These are phyloP conservation scores for Penicillium paradoxum DNA, from an alignment of 495 filamentous ascomycete genomes.

Conservation along the genomic window DNA sequence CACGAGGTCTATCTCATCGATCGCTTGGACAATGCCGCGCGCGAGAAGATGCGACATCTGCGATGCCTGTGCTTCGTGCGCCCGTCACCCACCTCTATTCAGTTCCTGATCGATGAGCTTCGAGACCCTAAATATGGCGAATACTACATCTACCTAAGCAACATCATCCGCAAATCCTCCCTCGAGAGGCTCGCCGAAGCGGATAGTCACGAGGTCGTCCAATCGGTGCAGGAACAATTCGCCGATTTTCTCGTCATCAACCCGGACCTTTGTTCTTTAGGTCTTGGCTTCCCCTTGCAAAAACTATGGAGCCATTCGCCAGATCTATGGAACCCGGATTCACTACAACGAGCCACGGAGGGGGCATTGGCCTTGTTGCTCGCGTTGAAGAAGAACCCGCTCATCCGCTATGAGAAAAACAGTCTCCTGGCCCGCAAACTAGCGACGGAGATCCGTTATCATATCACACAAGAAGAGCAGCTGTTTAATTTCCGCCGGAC, in stretches of 20 bases:
- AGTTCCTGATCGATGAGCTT: slow-evolving; percentile 90
- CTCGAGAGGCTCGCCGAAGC: slow-evolving; percentile 92
- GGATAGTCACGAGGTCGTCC: slow-evolving; percentile 97
- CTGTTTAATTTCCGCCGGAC: slow-evolving; percentile 94
- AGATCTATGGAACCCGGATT: slow-evolving; percentile 86
- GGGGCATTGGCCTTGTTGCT: slow-evolving; percentile 78
- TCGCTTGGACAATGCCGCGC: slow-evolving; percentile 80
- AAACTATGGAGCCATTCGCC: slow-evolving; percentile 70
- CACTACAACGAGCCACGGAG: slow-evolving; percentile 77
- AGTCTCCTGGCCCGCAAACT: slow-evolving; percentile 88
- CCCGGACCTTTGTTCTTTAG: slow-evolving; percentile 83
- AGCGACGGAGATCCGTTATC: slow-evolving; percentile 85
- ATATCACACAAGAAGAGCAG: slow-evolving; percentile 92
- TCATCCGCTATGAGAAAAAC: slow-evolving; percentile 92
- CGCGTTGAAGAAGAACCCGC: slow-evolving; percentile 89
- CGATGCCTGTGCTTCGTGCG: slow-evolving; percentile 90
- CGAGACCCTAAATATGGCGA: slow-evolving; percentile 96
- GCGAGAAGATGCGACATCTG: slow-evolving; percentile 97
- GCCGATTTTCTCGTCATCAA: slow-evolving; percentile 94
- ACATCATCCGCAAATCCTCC: slow-evolving; percentile 93
- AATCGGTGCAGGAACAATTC: slow-evolving; percentile 87
- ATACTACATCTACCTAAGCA: slow-evolving; percentile 96
- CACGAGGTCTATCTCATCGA: slow-evolving; percentile 98
- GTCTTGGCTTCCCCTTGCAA: slow-evolving; percentile 66
- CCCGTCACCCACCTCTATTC: slow-evolving; percentile 84